These are phyloP conservation scores for Pulveroboletus sp. DNA, from an alignment of 1,284 basidiomycete genomes.

Conservation along the genomic window DNA sequence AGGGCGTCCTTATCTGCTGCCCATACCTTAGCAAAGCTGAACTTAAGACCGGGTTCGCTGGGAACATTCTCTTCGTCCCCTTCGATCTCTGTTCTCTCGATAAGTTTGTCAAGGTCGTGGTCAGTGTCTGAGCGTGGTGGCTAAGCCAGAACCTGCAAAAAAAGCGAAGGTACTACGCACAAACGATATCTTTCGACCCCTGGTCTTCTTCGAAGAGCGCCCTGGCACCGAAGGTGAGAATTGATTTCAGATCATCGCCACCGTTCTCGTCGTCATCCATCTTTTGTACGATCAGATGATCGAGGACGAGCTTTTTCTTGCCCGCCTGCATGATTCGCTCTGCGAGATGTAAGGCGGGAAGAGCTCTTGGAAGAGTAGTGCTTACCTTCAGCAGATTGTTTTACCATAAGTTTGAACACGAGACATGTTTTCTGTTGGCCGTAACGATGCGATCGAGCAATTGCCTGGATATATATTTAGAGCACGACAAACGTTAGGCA, in stretches of 20 bases:
- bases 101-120: conserved; percentile 77
- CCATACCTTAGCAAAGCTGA: conserved; percentile 89
- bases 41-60: conserved; percentile 52
- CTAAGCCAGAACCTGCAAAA: conserved; percentile 62
- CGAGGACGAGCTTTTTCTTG: conserved; percentile 88
- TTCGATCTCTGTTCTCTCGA: conserved; percentile 80
- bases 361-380: not conserved
- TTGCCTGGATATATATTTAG: conserved; percentile 58
- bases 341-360: conserved; percentile 35
- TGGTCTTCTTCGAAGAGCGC: conserved; percentile 72
- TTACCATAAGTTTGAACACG: conserved; percentile 91
- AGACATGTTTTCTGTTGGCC: conserved; percentile 82
- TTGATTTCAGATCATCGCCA: conserved; percentile 74
- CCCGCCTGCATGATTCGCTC: conserved; percentile 86
- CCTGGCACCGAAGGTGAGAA: conserved; percentile 82
- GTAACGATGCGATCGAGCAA: conserved; percentile 84
- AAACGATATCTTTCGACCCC: conserved; percentile 64
- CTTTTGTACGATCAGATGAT: conserved; percentile 91
- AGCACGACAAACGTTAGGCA: not conserved
- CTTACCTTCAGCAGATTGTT: conserved; percentile 83
- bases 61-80: conserved; percentile 55
- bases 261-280: conserved; percentile 81
- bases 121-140: conserved; percentile 61
- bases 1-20: conserved; percentile 70
- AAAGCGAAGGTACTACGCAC: conserved; percentile 44